phyloP scores from a whole-genome alignment of 805 yeast genomes.

The Hanseniaspora clermontiae region DNA sequence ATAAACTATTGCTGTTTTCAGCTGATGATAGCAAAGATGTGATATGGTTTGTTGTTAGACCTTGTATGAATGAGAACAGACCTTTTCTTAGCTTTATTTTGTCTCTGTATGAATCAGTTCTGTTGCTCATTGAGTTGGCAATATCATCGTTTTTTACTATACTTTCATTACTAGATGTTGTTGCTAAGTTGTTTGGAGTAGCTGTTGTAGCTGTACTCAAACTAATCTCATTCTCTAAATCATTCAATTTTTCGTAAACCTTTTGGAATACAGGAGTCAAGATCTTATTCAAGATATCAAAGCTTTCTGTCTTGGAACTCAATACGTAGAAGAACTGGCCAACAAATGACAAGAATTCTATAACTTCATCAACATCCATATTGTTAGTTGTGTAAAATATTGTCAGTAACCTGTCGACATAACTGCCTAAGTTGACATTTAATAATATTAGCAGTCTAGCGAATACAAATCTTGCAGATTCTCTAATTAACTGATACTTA shows the following conservation, averaged over 20 bases:
- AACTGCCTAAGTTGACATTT: constrained; percentile 38
- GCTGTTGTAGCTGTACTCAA: constrained; percentile 1
- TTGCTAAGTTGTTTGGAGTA: constrained; percentile 19
- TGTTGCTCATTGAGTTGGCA: neutral
- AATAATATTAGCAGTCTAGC: constrained; percentile 75
- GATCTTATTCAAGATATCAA: constrained; percentile 59
- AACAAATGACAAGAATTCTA: constrained; percentile 71
- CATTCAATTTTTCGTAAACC: constrained; percentile 40
- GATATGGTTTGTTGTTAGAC: constrained; percentile 62
- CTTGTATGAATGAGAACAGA: constrained; percentile 54
- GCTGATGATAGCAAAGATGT: constrained; percentile 64
- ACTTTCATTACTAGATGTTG: neutral
- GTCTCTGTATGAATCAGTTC: constrained; percentile 54
- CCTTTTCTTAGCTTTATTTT: constrained; percentile 55
- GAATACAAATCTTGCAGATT: constrained; percentile 74
- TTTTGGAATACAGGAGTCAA: constrained; percentile 62
- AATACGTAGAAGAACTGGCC: constrained; percentile 79
- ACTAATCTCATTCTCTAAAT: constrained; percentile 31
- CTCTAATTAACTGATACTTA: constrained; percentile 58
- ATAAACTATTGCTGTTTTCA: constrained; percentile 49
- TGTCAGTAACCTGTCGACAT: constrained; percentile 58
- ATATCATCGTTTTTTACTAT: neutral
- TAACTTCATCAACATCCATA: constrained; percentile 50
- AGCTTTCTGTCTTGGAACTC: constrained; percentile 52
- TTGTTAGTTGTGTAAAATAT: constrained; percentile 42